Conservation (phyloP, 768 basidiomycete genomes). For the Amanita molliuscula region DNA sequence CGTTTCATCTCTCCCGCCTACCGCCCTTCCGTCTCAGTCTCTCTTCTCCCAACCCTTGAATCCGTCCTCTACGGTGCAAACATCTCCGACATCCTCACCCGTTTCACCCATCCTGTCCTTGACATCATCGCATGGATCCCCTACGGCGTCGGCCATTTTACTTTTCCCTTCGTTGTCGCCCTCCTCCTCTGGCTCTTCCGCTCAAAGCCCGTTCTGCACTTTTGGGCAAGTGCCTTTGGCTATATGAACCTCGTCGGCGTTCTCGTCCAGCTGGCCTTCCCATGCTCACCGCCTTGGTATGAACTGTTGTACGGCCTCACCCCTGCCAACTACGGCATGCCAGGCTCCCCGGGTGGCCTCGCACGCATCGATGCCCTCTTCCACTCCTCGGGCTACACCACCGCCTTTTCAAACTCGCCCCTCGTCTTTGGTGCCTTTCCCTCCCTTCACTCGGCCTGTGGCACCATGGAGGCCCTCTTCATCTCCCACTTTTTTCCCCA, state of each 20-base stretch:
- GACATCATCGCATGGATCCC: conserved; percentile 95
- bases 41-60: conserved; percentile 89
- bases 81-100: conserved; percentile 92
- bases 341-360: conserved; percentile 88
- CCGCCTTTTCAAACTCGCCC: conserved; percentile 76
- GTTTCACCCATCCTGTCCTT: conserved; percentile 85
- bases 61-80: conserved; percentile 95
- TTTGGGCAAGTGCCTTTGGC: conserved; percentile 83
- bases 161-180: conserved; percentile 78
- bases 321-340: conserved; percentile 87
- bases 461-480: conserved; percentile 89
- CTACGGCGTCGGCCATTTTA: conserved; percentile 92
- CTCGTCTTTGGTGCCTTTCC: conserved; percentile 98
- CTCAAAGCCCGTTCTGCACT: conserved; percentile 65
- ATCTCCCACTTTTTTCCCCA: conserved; percentile 90
- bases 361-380: conserved; percentile 88
- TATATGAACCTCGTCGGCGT: conserved; percentile 91
- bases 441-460: conserved; percentile 81
- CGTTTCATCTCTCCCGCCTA: conserved; percentile 70
- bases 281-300: conserved; percentile 96
- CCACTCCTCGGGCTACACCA: conserved; percentile 64
- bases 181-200: conserved; percentile 86
- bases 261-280: conserved; percentile 77
- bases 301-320: conserved; percentile 95
- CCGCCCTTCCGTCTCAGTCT: conserved; percentile 83